Percentiles rank a stretch among this genome's conserved stretches.
Conservation (phyloP, 2,329 filamentous ascomycete genomes). For the Paracoccidioides brasiliensis region DNA sequence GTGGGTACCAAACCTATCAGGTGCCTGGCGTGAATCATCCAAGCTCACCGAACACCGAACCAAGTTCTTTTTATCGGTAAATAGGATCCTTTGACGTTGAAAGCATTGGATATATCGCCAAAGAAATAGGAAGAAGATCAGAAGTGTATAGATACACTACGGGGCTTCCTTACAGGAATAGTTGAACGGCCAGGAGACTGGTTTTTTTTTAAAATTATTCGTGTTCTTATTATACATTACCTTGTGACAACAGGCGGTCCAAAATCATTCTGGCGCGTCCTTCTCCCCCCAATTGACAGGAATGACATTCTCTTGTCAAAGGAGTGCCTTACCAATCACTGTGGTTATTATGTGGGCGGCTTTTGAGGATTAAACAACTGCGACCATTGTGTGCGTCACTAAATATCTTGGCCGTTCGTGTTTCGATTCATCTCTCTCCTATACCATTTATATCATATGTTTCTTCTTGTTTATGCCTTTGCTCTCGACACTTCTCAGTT, state of each 20-base stretch:
- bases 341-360: not conserved
- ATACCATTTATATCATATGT: not conserved
- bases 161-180: too few relatives aligned
- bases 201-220: too few relatives aligned
- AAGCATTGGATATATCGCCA: not conserved
- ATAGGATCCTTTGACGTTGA: not conserved
- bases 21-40: slow-evolving; percentile 18
- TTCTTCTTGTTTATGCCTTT: not conserved
- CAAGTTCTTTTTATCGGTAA: slow-evolving; percentile 28
- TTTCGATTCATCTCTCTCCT: not conserved
- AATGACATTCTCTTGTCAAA: not conserved
- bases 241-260: too few relatives aligned
- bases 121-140: not conserved
- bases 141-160: not conserved
- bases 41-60: slow-evolving; percentile 15
- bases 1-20: slow-evolving; percentile 27
- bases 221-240: too few relatives aligned
- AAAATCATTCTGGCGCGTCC: too few relatives aligned
- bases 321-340: not conserved
- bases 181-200: too few relatives aligned
- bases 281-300: too few relatives aligned
- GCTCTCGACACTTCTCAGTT: not conserved
- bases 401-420: not conserved
- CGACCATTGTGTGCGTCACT: not conserved
- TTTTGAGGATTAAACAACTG: not conserved